Base-by-base conservation (phyloP, 805 yeast species). In the Metschnikowia koreensis region DNA sequence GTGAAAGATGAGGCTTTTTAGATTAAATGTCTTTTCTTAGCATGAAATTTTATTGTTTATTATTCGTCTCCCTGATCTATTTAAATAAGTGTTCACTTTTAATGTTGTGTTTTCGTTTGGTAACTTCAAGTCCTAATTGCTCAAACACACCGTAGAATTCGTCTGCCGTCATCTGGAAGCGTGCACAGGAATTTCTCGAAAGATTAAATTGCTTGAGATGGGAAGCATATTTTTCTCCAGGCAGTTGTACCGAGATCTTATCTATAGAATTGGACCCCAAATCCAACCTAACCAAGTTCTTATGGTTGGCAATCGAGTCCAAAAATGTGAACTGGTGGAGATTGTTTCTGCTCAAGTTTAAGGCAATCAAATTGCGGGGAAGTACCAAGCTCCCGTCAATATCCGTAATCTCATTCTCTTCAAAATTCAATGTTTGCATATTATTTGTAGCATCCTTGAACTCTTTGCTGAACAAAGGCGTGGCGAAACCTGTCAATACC, bases 61-160 rank as follows among this genome's bases (percentile, higher is more conserved):
- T 2, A 11, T 39, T 22, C 12, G 3, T n/a, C 13, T 16, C 17
- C 11, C 41, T 27, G 11, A 2, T 27, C 26, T 39, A 54, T 28
- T 41, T 36, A 41, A 65, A 65, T 15, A 31, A 50, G 53, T 68
- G 72, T 46, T 60, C 52, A 48, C 66, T 60, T 52, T 67, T 68
- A 7, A 68, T 59, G 52, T 66, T 65, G 43, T 60, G 63, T 50
- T 66, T 66, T 28, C 62, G 50, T 34, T 54, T 55, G 7, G 47
- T 48, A 7, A 61, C 64, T 31, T 41, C 27, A 2, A 64, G 55
- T 1, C 66, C 66, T n/a, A 69, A 48, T 2, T 37, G 15, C 38
- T 64, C 68, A 33, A 69, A 50, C 2, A 50, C 53, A 10, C 52
- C 55, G 53, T 69, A 69, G 42, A 69, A 69, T 22, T 53, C 55